A percentile compares a stretch with the other conserved stretches of the same genome.
phyloP scores from a whole-genome alignment of 441 rosid genomes.

The Isatis lusitanica region DNA sequence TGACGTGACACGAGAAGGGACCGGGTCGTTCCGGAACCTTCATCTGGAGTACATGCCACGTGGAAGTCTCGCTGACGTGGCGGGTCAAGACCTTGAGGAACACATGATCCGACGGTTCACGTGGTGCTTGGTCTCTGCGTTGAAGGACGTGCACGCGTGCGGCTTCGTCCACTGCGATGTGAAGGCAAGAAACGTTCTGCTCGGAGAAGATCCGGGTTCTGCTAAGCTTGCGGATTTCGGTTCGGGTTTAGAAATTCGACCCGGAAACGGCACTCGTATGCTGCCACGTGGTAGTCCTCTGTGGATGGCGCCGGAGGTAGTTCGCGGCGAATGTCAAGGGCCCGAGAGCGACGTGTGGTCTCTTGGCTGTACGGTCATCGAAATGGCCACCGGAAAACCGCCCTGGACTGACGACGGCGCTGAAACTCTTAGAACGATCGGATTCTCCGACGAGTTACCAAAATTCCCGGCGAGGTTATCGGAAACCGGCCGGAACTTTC shows the following conservation, averaged over 20 bases:
- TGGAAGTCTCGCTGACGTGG: constrained; percentile 40
- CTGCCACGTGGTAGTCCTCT: constrained; percentile 6
- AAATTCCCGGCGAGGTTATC: neutral
- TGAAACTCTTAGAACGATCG: neutral
- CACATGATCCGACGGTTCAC: constrained; percentile 35
- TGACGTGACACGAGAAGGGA: constrained; percentile 6
- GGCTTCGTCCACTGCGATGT: constrained; percentile 8
- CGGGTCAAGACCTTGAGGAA: constrained; percentile 40
- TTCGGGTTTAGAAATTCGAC: neutral
- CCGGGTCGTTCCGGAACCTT: constrained; percentile 30
- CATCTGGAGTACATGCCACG: constrained; percentile 36
- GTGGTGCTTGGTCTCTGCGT: constrained; percentile 20
- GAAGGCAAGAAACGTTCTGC: constrained; percentile 5
- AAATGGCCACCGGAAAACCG: constrained; percentile 6
- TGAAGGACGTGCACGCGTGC: constrained; percentile 9
- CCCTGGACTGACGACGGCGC: neutral
- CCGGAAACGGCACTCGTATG: neutral
- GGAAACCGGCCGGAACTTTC: neutral
- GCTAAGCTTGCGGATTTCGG: constrained; percentile 9
- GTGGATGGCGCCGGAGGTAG: constrained; percentile 6
- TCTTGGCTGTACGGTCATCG: constrained; percentile 9
- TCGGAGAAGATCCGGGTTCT: constrained; percentile 3
- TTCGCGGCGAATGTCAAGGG: constrained; percentile 8
- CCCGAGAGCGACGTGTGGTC: constrained; percentile 18
- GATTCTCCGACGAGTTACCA: neutral